phyloP scores from a whole-genome alignment of 192 early-diverging fungal genomes.

The Entrophospora sp. region DNA sequence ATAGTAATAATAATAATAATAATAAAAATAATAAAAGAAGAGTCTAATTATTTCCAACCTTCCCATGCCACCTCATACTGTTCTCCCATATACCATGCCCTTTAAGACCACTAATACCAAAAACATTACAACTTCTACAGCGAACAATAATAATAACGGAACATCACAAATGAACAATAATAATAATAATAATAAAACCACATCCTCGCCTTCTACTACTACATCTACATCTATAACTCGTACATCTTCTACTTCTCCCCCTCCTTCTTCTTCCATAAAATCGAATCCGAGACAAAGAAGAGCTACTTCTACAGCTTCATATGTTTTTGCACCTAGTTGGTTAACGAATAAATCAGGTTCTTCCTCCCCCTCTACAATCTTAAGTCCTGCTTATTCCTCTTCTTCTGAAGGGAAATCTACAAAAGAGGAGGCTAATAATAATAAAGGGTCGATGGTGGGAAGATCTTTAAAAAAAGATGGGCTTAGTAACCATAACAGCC shows the following conservation, averaged over 20 bases:
- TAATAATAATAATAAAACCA: too few species aligned
- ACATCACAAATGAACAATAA: neutral
- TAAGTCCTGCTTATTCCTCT: slow-evolving; percentile 5
- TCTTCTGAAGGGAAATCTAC: neutral
- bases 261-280: neutral
- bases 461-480: neutral
- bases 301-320: slow-evolving; percentile 6
- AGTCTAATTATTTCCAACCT: too few species aligned
- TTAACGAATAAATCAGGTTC: slow-evolving; percentile 1
- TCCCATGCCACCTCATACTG: slow-evolving; percentile 15
- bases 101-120: slow-evolving; percentile 12
- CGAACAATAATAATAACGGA: neutral
- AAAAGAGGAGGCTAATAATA: neutral
- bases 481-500: neutral
- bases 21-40: too few species aligned
- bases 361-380: neutral
- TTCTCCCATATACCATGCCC: slow-evolving; percentile 13
- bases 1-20: too few species aligned
- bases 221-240: neutral
- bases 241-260: neutral
- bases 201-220: neutral
- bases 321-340: slow-evolving; percentile 16
- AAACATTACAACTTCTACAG: neutral
- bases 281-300: neutral
- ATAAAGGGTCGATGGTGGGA: neutral